Evolutionary conservation across 2,329 filamentous ascomycete species (phyloP).

Genomic region (Paecilomyces sp.): DNA sequence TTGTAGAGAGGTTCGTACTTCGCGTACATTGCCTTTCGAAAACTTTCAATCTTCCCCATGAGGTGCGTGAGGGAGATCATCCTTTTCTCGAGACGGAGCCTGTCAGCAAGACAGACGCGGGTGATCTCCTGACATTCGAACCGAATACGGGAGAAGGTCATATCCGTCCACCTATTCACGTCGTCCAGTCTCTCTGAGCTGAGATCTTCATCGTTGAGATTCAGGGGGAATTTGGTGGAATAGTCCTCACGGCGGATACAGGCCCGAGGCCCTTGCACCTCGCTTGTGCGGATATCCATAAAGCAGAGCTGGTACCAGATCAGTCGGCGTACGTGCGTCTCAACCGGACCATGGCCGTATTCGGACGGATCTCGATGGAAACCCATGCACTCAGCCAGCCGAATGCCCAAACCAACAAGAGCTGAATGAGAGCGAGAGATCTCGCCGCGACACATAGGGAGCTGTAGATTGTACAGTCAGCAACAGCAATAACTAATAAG

Average conservation of each 20-base stretch:
- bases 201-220: conserved; percentile 61
- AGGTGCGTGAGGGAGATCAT: conserved; percentile 57
- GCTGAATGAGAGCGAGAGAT: conserved; percentile 68
- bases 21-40: conserved; percentile 56
- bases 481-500: not conserved
- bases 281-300: conserved; percentile 66
- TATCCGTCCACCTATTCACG: conserved; percentile 56
- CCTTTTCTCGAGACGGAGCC: conserved; percentile 56
- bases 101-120: conserved; percentile 62
- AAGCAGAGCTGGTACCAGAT: conserved; percentile 75
- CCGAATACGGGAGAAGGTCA: conserved; percentile 60
- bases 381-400: conserved; percentile 71
- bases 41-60: conserved; percentile 62
- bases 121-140: conserved; percentile 70
- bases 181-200: conserved; percentile 38
- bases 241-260: conserved; percentile 68
- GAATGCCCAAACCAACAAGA: conserved; percentile 62
- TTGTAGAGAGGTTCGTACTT: conserved; percentile 60
- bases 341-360: conserved; percentile 59
- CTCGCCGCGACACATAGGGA: conserved; percentile 64
- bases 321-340: conserved; percentile 63
- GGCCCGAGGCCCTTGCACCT: conserved; percentile 65
- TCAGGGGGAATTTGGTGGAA: conserved; percentile 64
- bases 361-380: conserved; percentile 63
- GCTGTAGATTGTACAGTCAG: conserved; percentile 32